A percentile compares a stretch with the other conserved stretches of the same genome.
These are phyloP conservation scores for Nemania serpens DNA, from an alignment of 2,329 filamentous ascomycete genomes.

Conservation along the genomic window DNA sequence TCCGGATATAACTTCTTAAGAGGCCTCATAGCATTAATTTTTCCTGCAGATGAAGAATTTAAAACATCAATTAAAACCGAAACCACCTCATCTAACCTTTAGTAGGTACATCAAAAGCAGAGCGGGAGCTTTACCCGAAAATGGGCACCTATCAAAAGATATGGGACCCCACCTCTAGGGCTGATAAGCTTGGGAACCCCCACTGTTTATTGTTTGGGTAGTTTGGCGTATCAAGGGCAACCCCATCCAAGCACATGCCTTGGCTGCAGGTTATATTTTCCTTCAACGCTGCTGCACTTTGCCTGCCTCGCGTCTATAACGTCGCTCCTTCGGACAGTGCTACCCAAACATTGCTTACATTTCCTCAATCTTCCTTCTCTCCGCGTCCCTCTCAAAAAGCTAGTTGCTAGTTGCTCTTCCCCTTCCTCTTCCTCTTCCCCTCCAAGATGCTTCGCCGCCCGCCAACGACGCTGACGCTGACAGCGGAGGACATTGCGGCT, in stretches of 20 bases:
- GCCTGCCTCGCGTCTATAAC: neutral
- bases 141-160: neutral
- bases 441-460: conserved; percentile 66
- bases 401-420: neutral
- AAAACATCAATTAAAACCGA: too few relatives aligned
- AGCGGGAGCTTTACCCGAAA: neutral
- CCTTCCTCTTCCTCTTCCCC: too few relatives aligned
- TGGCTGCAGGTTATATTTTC: neutral
- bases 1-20: too few relatives aligned
- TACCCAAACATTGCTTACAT: neutral
- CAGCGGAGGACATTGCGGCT: conserved; percentile 69
- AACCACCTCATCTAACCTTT: too few relatives aligned
- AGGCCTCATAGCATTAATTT: too few relatives aligned
- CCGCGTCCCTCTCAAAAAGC: neutral
- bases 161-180: conserved; percentile 14
- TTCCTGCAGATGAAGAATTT: too few relatives aligned
- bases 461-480: conserved; percentile 70
- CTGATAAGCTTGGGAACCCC: conserved; percentile 10
- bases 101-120: neutral
- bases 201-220: conserved; percentile 5
- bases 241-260: conserved; percentile 3
- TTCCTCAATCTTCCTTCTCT: neutral
- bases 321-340: neutral
- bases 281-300: neutral
- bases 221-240: neutral